These are phyloP conservation scores for Cornus suecica DNA, from an alignment of 148 eudicot species.

Conservation along the genomic window DNA sequence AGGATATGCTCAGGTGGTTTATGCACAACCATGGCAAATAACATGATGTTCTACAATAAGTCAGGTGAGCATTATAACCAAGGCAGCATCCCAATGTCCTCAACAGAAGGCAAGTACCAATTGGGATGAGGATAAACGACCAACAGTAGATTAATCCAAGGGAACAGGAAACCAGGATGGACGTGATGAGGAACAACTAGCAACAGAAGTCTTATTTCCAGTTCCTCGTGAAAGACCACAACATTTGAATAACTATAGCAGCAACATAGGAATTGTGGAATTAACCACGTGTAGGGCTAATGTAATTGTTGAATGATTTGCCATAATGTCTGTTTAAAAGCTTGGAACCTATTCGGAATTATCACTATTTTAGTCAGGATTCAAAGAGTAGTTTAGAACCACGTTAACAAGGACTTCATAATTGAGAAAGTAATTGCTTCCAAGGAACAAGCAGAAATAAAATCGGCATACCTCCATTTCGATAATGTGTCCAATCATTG, in stretches of 20 bases:
- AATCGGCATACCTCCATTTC: constrained; percentile 80
- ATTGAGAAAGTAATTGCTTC: neutral
- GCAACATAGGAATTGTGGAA: neutral
- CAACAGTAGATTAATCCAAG: no score
- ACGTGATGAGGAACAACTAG: neutral
- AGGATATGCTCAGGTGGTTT: neutral
- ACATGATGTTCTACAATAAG: neutral
- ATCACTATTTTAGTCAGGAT: neutral
- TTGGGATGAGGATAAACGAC: no score
- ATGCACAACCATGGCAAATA: neutral
- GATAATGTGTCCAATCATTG: constrained; percentile 79
- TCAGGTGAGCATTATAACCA: neutral
- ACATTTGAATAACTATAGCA: neutral
- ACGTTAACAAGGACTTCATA: neutral
- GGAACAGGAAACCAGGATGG: neutral
- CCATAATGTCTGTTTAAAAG: neutral
- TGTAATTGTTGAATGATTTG: neutral
- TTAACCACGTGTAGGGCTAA: neutral
- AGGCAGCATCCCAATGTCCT: neutral
- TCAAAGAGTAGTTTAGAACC: neutral
- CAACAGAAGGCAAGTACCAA: neutral
- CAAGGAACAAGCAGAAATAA: neutral
- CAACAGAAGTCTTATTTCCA: neutral
- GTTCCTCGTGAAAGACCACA: neutral
- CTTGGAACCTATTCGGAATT: neutral